Percentiles rank a stretch among this genome's conserved stretches.
Evolutionary conservation across 495 filamentous ascomycete species (phyloP).

Genomic region (Podospora pseudocomata): DNA sequence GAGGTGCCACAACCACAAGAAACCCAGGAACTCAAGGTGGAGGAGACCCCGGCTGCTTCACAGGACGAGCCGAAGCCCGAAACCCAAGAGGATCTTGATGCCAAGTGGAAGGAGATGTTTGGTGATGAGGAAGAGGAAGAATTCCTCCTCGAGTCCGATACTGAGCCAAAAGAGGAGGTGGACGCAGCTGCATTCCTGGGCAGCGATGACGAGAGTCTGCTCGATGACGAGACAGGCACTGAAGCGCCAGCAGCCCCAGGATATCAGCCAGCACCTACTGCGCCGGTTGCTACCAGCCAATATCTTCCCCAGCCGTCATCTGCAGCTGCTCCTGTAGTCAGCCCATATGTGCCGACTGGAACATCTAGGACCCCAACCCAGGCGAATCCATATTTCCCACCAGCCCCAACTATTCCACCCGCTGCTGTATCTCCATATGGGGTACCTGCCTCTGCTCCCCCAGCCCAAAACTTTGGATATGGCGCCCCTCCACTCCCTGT

Average conservation of each 20-base stretch:
- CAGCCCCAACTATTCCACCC: slow-evolving; percentile 25
- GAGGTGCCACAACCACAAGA: slow-evolving; percentile 14
- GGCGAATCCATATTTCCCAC: slow-evolving; percentile 36
- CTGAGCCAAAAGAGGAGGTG: slow-evolving; percentile 35
- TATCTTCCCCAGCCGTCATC: slow-evolving; percentile 33
- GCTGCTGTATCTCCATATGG: slow-evolving; percentile 32
- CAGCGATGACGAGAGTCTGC: slow-evolving; percentile 70
- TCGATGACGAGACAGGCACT: slow-evolving; percentile 54
- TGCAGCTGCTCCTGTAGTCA: slow-evolving; percentile 8
- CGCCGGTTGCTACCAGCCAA: slow-evolving; percentile 28
- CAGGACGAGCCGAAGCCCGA: slow-evolving; percentile 27
- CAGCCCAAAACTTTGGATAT: slow-evolving; percentile 43
- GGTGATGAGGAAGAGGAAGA: slow-evolving; percentile 75
- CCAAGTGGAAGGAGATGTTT: slow-evolving; percentile 79
- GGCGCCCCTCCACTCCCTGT: slow-evolving; percentile 37
- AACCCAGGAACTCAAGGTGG: neutral
- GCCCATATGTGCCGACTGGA: slow-evolving; percentile 27
- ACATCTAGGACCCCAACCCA: slow-evolving; percentile 29
- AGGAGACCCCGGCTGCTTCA: neutral
- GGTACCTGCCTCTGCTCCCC: slow-evolving; percentile 39
- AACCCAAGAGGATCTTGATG: slow-evolving; percentile 56
- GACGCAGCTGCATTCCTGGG: slow-evolving; percentile 58
- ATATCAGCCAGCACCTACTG: slow-evolving; percentile 12
- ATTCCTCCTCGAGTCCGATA: slow-evolving; percentile 43
- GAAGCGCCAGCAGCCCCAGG: slow-evolving; percentile 15